Base-by-base conservation (phyloP, 257 asterid genomes). In the Gentiana dahurica region DNA sequence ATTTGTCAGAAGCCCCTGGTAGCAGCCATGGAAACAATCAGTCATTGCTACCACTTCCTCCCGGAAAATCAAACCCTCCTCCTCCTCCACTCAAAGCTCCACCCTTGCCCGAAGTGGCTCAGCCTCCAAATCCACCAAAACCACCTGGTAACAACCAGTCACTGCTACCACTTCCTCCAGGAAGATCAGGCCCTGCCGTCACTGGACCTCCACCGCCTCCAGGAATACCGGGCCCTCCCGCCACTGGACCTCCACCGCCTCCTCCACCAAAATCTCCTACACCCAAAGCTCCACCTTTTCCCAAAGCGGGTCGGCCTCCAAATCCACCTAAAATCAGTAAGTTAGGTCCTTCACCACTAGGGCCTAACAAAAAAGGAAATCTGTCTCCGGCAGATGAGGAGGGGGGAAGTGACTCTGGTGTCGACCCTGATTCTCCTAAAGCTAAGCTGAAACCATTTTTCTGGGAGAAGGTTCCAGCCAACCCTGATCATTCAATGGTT, bases 391-490 rank as follows among this genome's bases (percentile, higher is more conserved):
- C 69, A 34, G 75, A 52, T 12, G 73, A 70, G 35, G 75, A 51
- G 24, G 71, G 60, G 2, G 72, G 59, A 3, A 68, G 70, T 62
- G 84, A 70, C 34, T 65, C 78, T 37, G 77, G 75, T 36, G 24
- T 24, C 36, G 86, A 76, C 47, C 74, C 88, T 8, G 83, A 67
- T 47, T 85, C 81, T 71, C 87, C 89, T 12, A 91, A 83, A 60
- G 64, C 97, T 55, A 91, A 87, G 79, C 63, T 91, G 55, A 91
- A 91, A 79, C 98, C 98, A 2, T 82, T 91, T 71, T 91, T 91
- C 81, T 91, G 97, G 98, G 98, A 91, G 71, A 91, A 91, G 76
- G 98, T 91, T 69, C 74, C 65, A 54, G 98, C 97, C 10, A 81
- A 75, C 71, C 94, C 98, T 3, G 85, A 87, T 51, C 92, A 81